A percentile compares a stretch with the other conserved stretches of the same genome.
Conservation (phyloP, 768 basidiomycete genomes). For the Sarcomyxa edulis region DNA sequence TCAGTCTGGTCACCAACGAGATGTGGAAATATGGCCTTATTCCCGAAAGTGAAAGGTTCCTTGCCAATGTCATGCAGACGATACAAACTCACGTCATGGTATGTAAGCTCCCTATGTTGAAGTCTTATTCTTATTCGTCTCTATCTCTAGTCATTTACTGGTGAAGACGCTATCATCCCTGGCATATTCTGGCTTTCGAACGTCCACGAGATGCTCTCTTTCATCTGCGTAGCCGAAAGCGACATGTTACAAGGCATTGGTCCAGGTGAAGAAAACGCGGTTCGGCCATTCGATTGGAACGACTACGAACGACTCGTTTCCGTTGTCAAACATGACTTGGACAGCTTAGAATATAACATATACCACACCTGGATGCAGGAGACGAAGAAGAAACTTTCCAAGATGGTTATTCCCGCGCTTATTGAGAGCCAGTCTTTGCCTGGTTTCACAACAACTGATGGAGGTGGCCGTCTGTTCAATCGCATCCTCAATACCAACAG, state of each 20-base stretch:
- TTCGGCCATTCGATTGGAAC: conserved; percentile 93
- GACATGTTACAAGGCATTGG: conserved; percentile 98
- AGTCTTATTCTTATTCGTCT: conserved; percentile 10
- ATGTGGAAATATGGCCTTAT: conserved; percentile 99
- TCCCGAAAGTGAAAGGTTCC: conserved; percentile 92
- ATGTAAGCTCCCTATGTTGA: conserved; percentile 22
- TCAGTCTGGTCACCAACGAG: conserved; percentile 97
- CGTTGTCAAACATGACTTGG: conserved; percentile 98
- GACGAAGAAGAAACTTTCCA: conserved; percentile 90
- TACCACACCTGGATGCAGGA: conserved; percentile 99
- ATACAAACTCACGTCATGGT: conserved; percentile 99
- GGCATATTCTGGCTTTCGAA: conserved; percentile 99
- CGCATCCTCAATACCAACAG: conserved; percentile 83
- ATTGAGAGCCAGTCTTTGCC: conserved; percentile 98
- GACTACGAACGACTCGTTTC: conserved; percentile 95
- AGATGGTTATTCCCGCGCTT: conserved; percentile 99
- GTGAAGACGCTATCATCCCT: conserved; percentile 93
- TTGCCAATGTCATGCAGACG: conserved; percentile 98
- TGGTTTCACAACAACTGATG: conserved; percentile 94
- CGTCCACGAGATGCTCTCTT: conserved; percentile 98
- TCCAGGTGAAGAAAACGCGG: conserved; percentile 88
- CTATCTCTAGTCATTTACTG: conserved; percentile 65
- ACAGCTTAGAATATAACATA: conserved; percentile 98
- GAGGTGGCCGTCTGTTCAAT: conserved; percentile 89
- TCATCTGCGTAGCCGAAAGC: conserved; percentile 97